Percentiles rank a stretch among this genome's conserved stretches.
Conservation (phyloP, 1,284 basidiomycete species). For the Sanghuangporus sanghuang region DNA sequence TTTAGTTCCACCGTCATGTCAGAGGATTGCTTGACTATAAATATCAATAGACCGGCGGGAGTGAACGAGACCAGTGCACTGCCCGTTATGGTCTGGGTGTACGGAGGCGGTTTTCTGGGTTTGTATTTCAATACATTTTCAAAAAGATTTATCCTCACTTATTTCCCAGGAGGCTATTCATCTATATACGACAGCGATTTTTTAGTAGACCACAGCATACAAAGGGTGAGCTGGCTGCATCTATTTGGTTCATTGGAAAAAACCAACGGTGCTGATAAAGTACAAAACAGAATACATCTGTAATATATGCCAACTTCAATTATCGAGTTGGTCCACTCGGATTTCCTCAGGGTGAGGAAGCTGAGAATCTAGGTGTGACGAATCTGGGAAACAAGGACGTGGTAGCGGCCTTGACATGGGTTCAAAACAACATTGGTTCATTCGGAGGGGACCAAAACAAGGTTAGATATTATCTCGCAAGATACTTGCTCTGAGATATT, state of each 20-base stretch:
- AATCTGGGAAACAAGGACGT: constrained; percentile 44
- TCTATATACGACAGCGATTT: constrained; percentile 35
- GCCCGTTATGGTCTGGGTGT: constrained; percentile 35
- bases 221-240: constrained; percentile 33
- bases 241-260: too few species aligned
- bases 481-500: not conserved
- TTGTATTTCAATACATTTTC: not conserved
- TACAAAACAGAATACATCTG: constrained; percentile 30
- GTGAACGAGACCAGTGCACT: constrained; percentile 20
- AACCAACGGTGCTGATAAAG: constrained; percentile 5
- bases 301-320: constrained; percentile 52
- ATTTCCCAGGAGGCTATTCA: constrained; percentile 27
- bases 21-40: constrained; percentile 46
- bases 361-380: constrained; percentile 30
- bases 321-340: constrained; percentile 50
- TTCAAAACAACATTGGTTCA: constrained; percentile 38
- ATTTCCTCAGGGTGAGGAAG: constrained; percentile 43
- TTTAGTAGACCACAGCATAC: constrained; percentile 41
- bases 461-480: constrained; percentile 22
- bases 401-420: constrained; percentile 40
- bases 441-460: constrained; percentile 47
- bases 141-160: not conserved
- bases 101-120: constrained; percentile 24
- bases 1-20: constrained; percentile 16
- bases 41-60: constrained; percentile 39